Evolutionary conservation across 768 basidiomycete genomes (phyloP).

Genomic region (Hericium coralloides): DNA sequence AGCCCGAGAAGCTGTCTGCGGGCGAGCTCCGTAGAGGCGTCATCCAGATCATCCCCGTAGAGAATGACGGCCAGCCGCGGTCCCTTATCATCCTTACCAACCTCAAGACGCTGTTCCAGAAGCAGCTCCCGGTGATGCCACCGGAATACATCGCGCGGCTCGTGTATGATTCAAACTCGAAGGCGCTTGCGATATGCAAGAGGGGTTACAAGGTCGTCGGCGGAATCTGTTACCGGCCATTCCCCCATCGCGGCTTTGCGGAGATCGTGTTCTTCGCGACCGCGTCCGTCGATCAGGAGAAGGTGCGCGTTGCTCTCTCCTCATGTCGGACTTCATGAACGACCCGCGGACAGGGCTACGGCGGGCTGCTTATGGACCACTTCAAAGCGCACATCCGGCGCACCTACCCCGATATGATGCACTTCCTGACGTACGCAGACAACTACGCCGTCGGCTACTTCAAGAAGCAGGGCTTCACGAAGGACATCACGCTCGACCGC

Average conservation of each 20-base stretch:
- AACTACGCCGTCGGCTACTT: conserved; percentile 99
- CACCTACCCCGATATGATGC: conserved; percentile 79
- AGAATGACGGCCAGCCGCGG: conserved; percentile 69
- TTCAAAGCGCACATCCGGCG: conserved; percentile 88
- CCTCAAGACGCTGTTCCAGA: conserved; percentile 95
- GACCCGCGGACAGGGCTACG: conserved; percentile 68
- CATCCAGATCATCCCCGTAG: conserved; percentile 77
- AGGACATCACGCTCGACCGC: conserved; percentile 89
- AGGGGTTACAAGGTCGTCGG: conserved; percentile 93
- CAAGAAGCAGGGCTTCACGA: conserved; percentile 98
- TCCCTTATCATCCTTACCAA: conserved; percentile 84
- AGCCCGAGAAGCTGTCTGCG: conserved; percentile 69
- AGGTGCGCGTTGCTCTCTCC: conserved; percentile 41
- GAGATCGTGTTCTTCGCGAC: conserved; percentile 99
- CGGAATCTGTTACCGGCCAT: conserved; percentile 95
- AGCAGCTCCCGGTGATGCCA: conserved; percentile 98
- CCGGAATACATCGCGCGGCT: conserved; percentile 95
- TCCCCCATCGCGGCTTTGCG: conserved; percentile 89
- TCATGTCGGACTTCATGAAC: neutral
- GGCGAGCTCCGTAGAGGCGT: conserved; percentile 75
- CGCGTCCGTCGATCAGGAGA: conserved; percentile 93
- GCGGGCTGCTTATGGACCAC: conserved; percentile 97
- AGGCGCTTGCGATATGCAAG: conserved; percentile 89
- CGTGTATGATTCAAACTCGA: conserved; percentile 90
- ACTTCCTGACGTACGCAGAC: conserved; percentile 97